Base-by-base conservation (phyloP, 805 yeast genomes). In the Candida dendrica region DNA sequence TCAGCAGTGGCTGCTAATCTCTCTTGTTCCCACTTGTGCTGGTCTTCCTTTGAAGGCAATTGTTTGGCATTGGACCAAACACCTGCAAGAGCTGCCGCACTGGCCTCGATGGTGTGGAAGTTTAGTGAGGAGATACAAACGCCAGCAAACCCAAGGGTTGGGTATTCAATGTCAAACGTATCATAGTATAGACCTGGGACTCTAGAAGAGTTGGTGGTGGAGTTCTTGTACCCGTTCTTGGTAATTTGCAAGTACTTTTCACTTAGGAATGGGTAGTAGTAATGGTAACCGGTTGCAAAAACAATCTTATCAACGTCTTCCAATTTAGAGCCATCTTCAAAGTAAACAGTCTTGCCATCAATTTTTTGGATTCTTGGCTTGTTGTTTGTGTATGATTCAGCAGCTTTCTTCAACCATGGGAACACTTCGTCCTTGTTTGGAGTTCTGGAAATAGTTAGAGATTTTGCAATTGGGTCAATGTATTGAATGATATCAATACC, bases 401-500 rank as follows among this genome's bases (percentile, higher is more conserved):
- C 55, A n/a, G 72, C 71, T 6, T 52, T 54, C 34, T 64, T 60
- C 13, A 71, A 52, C 71, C 74, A 71, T 33, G 50, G 62, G 53
- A 40, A 55, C 40, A 72, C 65, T 48, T 45, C 66, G 50, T 84
- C 89, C 9, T 65, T 63, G 20, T 72, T 81, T 86, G 91, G 84
- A 47, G 81, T 80, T 42, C 95, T 68, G 32, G 85, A 76, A 46
- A 87, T 66, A 46, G 81, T 84, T 42, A 84, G 69, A 47, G 46
- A 59, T 44, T 47, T 59, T 45, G 48, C 59, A 39, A 46, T 53
- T 37, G 64, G 64, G 16, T 60, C 49, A 2, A 71, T 53, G 43
- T 72, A 72, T 49, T 70, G 75, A 15, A 66, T 50, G 10, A 71
- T 49, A 51, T 71, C 72, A 33, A 63, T 58, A 1, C 73, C 62